Percentiles rank a stretch among this genome's conserved stretches.
These are phyloP conservation scores for Salix suchowensis DNA, from an alignment of 345 rosid genomes.

Conservation along the genomic window DNA sequence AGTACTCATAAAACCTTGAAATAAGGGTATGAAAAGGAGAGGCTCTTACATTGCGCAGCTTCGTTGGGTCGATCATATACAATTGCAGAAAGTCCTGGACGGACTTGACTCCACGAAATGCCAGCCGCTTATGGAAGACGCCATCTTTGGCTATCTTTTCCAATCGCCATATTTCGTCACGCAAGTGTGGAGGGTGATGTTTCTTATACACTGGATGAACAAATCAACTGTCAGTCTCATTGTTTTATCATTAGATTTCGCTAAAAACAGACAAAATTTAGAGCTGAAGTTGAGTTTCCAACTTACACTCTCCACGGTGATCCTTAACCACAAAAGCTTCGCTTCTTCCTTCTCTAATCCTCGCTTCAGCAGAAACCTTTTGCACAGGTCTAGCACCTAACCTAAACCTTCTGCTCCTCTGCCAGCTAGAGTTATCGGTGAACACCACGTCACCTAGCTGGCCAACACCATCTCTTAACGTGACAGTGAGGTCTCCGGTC, in stretches of 20 bases:
- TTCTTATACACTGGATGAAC: slow-evolving; percentile 55
- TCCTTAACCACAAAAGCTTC: slow-evolving; percentile 68
- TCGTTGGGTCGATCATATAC: slow-evolving; percentile 12
- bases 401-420: slow-evolving; percentile 59
- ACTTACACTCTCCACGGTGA: slow-evolving; percentile 82
- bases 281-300: neutral
- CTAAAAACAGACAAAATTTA: neutral
- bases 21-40: neutral
- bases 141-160: slow-evolving; percentile 70
- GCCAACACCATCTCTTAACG: slow-evolving; percentile 48
- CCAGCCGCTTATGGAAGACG: slow-evolving; percentile 34
- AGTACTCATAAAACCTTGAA: neutral
- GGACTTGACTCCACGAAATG: slow-evolving; percentile 3
- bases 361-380: slow-evolving; percentile 30
- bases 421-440: slow-evolving; percentile 88
- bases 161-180: slow-evolving; percentile 71
- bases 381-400: slow-evolving; percentile 54
- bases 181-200: slow-evolving; percentile 63
- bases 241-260: neutral
- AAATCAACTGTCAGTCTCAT: neutral
- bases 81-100: slow-evolving; percentile 46
- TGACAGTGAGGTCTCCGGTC: slow-evolving; percentile 49
- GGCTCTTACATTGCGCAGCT: slow-evolving; percentile 43
- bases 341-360: slow-evolving; percentile 60
- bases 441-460: slow-evolving; percentile 39